phyloP scores from a whole-genome alignment of 495 filamentous ascomycete genomes.

The Talaromyces wortmannii region DNA sequence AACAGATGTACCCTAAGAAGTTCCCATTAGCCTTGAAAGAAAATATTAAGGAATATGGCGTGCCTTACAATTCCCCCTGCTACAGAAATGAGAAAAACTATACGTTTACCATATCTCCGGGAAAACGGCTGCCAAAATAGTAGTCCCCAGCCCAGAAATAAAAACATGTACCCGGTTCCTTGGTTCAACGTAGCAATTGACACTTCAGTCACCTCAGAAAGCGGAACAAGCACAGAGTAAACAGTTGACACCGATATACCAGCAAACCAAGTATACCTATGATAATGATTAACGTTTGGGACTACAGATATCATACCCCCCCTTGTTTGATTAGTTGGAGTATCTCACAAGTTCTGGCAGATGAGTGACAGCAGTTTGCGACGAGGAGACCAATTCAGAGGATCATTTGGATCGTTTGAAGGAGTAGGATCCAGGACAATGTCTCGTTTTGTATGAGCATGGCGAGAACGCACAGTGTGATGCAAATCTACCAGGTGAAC shows the following conservation, averaged over 20 bases:
- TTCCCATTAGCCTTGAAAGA: not conserved
- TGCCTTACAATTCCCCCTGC: slow-evolving; percentile 39
- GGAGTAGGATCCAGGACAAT: slow-evolving; percentile 55
- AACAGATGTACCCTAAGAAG: slow-evolving; percentile 18
- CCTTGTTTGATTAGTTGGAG: not conserved
- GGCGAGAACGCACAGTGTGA: slow-evolving; percentile 35
- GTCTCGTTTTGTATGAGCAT: slow-evolving; percentile 34
- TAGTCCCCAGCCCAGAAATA: slow-evolving; percentile 56
- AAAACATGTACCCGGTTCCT: slow-evolving; percentile 60
- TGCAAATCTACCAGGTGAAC: slow-evolving; percentile 48
- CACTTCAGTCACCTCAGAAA: slow-evolving; percentile 48
- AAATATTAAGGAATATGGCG: not conserved
- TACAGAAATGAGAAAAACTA: slow-evolving; percentile 52
- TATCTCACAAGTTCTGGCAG: slow-evolving; percentile 35
- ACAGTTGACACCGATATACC: slow-evolving; percentile 55
- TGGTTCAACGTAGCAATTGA: slow-evolving; percentile 46
- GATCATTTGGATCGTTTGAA: slow-evolving; percentile 52
- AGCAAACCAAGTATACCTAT: slow-evolving; percentile 51
- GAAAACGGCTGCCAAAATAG: slow-evolving; percentile 66
- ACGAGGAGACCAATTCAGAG: slow-evolving; percentile 52
- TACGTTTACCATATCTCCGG: slow-evolving; percentile 59
- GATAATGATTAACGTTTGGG: not conserved
- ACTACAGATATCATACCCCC: not conserved
- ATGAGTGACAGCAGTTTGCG: slow-evolving; percentile 47
- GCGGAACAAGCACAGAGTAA: slow-evolving; percentile 54